Percentiles rank a stretch among this genome's conserved stretches.
phyloP scores from a whole-genome alignment of 2,329 filamentous ascomycete genomes.

The Calonectria ilicicola region DNA sequence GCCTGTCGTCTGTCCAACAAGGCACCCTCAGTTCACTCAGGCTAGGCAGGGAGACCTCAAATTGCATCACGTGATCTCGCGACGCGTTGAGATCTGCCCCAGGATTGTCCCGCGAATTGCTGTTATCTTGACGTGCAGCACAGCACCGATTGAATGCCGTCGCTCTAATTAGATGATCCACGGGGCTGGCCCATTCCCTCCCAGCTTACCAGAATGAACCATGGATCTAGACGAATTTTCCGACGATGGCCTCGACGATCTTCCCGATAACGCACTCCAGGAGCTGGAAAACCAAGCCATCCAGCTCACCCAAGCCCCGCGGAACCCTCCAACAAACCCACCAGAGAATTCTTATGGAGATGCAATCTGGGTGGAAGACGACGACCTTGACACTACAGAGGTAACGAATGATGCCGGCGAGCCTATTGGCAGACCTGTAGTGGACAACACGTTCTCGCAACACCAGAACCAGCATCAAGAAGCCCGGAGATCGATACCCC shows the following conservation, averaged over 20 bases:
- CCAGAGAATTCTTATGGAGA: constrained; percentile 47
- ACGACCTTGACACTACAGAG: constrained; percentile 69
- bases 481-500: constrained; percentile 44
- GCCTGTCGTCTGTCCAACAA: too few species aligned
- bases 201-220: constrained; percentile 34
- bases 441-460: constrained; percentile 50
- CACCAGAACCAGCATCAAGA: constrained; percentile 33
- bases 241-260: constrained; percentile 72
- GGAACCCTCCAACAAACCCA: constrained; percentile 37
- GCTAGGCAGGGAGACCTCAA: neutral
- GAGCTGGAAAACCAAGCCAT: constrained; percentile 75
- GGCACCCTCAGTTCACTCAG: too few species aligned
- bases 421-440: constrained; percentile 50
- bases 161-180: constrained; percentile 27
- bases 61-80: constrained; percentile 45
- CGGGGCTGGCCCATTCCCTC: constrained; percentile 30
- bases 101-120: constrained; percentile 10
- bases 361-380: constrained; percentile 64
- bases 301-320: constrained; percentile 64
- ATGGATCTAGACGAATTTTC: constrained; percentile 69
- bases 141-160: constrained; percentile 3
- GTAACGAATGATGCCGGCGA: constrained; percentile 63
- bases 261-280: constrained; percentile 68
- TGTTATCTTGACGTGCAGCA: constrained; percentile 10
- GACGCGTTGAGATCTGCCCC: constrained; percentile 36